Conservation (phyloP, 78 protist species). For the Isochrysis galbana region DNA sequence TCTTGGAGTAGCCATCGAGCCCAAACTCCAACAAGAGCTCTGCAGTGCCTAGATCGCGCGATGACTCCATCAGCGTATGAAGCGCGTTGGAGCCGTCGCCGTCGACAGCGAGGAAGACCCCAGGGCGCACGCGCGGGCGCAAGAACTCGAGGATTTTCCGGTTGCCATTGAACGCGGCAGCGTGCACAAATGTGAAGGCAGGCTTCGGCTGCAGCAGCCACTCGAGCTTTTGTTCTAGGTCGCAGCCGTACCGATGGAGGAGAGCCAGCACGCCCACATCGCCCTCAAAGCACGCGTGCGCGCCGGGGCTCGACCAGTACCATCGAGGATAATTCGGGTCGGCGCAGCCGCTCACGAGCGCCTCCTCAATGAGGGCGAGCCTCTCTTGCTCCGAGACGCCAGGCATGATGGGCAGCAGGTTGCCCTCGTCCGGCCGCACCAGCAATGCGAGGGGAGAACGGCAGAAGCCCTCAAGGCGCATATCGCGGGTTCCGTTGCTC, state of each 20-base stretch:
- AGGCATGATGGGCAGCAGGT: not conserved
- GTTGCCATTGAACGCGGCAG: slow-evolving; percentile 20
- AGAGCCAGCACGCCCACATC: not conserved
- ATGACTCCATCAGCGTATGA: not conserved
- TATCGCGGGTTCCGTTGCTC: not conserved
- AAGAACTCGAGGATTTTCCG: not conserved
- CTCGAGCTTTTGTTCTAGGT: not conserved
- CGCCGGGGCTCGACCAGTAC: not conserved
- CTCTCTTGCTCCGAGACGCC: not conserved
- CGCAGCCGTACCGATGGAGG: not conserved
- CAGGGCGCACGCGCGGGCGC: not conserved
- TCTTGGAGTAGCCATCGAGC: not conserved
- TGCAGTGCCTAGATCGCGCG: not conserved
- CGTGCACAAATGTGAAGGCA: not conserved
- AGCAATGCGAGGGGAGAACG: slow-evolving; percentile 1
- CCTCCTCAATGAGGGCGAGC: not conserved
- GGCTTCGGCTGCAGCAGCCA: not conserved
- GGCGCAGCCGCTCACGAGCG: not conserved
- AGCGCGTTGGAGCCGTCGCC: slow-evolving; percentile 8
- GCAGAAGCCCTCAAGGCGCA: not conserved
- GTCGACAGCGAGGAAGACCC: not conserved
- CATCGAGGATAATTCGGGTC: not conserved
- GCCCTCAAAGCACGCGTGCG: slow-evolving; percentile 34
- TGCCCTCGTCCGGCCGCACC: slow-evolving; percentile 17
- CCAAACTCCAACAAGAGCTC: not conserved